Evolutionary conservation across 345 rosid species (phyloP), one percentile per base, ranked within the genome.

Genomic region (Hibiscus tridactylites): DNA sequence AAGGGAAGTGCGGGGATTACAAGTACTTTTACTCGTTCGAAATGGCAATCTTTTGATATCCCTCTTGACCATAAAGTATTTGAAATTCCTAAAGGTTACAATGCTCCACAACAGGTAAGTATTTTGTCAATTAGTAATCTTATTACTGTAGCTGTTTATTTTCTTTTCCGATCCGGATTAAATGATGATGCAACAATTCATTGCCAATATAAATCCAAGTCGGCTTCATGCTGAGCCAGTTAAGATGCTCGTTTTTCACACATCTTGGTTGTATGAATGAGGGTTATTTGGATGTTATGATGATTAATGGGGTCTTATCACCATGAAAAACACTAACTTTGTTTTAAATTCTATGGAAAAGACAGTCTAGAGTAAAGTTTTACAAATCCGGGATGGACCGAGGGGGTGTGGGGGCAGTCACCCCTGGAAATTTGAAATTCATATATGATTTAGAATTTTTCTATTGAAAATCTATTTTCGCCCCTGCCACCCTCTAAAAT

Each of bases 41-140:
- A 88, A 82, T 92, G 92, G 91, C 97, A 96, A 1, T 87, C 99
- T 9, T 50, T 75, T 66, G 99, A 95, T 72, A 88, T 95, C 53
- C 97, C 97, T 72, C 84, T 95, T 24, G 87, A 87, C n/a, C 81
- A 89, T 72, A 78, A 85, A 72, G 97, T 73, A 7, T 92, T 90
- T 73, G 88, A 83, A 19, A 83, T 82, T 77, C 97, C 97, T 29
- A 67, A 88, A 64, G 99, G 99, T 1, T 75, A 87, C 72, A 95
- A 92, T 79, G 88, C 97, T 28, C 97, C 99, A 1, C 96, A 92
- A 76, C 99, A 95, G 76, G 99, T 81, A 61, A 82, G 87, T 49
- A 11, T 26, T 53, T 24, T 3, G n/a, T 13, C 47, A 2, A 12
- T 33, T 6, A 21, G n/a, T 65, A 44, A 12, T 24, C 33, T 6